Base-by-base conservation (phyloP, 2,329 filamentous ascomycete species). In the Hymenoscyphus infarciens region DNA sequence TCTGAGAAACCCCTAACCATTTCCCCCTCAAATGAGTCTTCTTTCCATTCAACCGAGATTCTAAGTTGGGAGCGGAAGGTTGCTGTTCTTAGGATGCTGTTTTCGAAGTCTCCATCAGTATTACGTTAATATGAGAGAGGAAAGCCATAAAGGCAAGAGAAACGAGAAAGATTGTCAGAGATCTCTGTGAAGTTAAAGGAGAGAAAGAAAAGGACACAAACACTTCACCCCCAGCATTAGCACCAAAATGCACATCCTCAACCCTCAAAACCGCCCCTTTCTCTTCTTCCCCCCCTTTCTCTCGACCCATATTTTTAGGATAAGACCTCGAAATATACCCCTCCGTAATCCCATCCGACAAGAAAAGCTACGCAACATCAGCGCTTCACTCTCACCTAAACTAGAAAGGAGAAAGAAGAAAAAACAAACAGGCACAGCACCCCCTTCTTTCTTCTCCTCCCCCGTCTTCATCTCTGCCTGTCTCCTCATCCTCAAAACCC, bases 341-440 rank as follows among this genome's bases (percentile, higher is more conserved):
- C 42, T 70, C 68, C 29, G 61, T 66, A 52, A 67, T 56, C n/a
- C 68, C 68, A 19, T 70, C 68, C 42, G 66, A 68, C 22, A 69
- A 63, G 38, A 70, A 64, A 53, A 69, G 63, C 67, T 68, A 29
- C 0, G 22, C 5, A 45, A 15, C 1, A 6, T 31, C 2, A 31
- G 29, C 29, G 7, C 1, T 31, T 4, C 0, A 2, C 5, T 8
- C 7, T 8, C 29, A 6, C 1, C 11, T 11, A 56, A 56, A 19
- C 29, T 2, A 7, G 10, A 11, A 39, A 29, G 5, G 8, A 7
- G n/a, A 25, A 7, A n/a, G 16, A 39, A 29, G 5, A 16, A 7
- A 27, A 25, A 7, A 57, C 38, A 5, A 5, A 45, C 56, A 13
- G 56, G 56, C 13, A 52, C 45, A 25, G 45, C 45, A 52, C 10